These are phyloP conservation scores for Colletotrichum nymphaeae DNA, from an alignment of 2,329 filamentous ascomycete species.

Conservation along the genomic window DNA sequence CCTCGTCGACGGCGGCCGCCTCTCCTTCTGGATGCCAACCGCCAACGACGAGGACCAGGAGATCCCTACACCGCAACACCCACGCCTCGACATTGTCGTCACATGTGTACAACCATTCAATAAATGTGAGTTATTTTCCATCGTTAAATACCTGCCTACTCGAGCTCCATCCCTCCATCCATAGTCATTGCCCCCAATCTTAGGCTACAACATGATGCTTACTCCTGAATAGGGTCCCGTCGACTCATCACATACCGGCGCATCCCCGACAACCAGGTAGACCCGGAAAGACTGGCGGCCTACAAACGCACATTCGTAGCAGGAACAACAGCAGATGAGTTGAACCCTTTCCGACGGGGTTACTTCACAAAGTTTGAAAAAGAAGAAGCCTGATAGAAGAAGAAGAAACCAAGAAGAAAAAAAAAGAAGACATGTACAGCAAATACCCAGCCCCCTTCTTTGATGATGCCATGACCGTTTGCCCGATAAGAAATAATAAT, in stretches of 20 bases:
- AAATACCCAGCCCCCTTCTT: constrained; percentile 19
- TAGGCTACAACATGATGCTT: constrained; percentile 12
- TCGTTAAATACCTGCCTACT: not conserved
- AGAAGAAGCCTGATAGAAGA: constrained; percentile 37
- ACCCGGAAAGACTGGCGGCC: constrained; percentile 52
- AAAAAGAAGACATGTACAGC: constrained; percentile 21
- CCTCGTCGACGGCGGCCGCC: constrained; percentile 80
- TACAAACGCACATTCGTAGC: constrained; percentile 42
- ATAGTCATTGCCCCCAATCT: too few species aligned
- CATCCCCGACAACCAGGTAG: constrained; percentile 69
- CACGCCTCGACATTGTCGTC: constrained; percentile 77
- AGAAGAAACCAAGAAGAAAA: not conserved
- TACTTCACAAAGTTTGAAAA: constrained; percentile 68
- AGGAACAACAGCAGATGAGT: constrained; percentile 66
- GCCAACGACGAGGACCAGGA: constrained; percentile 83
- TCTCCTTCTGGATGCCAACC: constrained; percentile 98
- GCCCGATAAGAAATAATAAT: constrained; percentile 20
- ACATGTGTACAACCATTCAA: constrained; percentile 90
- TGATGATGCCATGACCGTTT: constrained; percentile 32
- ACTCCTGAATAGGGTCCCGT: constrained; percentile 75
- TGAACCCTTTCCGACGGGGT: constrained; percentile 69
- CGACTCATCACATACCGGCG: constrained; percentile 88
- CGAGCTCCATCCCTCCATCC: not conserved
- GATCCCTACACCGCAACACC: constrained; percentile 81
- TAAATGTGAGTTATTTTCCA: constrained; percentile 71